Conservation (phyloP, 768 basidiomycete species). For the Leccinum rimulosum region DNA sequence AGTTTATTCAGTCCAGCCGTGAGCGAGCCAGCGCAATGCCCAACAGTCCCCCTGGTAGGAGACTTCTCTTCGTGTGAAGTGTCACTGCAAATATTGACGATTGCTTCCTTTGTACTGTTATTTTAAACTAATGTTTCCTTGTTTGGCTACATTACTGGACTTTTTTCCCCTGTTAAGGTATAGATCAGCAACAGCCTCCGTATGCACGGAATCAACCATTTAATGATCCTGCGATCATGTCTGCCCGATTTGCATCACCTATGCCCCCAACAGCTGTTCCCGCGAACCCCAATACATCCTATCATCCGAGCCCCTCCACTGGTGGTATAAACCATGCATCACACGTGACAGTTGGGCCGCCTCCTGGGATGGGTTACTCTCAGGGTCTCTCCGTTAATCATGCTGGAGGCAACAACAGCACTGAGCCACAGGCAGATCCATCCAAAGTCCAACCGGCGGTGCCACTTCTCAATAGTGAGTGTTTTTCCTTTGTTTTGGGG, state of each 20-base stretch:
- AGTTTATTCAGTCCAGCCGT: slow-evolving; percentile 70
- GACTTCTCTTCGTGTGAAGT: slow-evolving; percentile 40
- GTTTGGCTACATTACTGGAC: slow-evolving; percentile 11
- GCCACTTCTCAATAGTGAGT: slow-evolving; percentile 60
- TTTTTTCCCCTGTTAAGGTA: slow-evolving; percentile 19
- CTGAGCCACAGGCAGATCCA: slow-evolving; percentile 26
- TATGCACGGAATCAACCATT: slow-evolving; percentile 48
- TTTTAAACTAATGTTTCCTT: slow-evolving; percentile 19
- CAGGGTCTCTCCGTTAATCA: slow-evolving; percentile 32
- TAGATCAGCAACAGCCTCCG: slow-evolving; percentile 38
- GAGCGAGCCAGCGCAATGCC: slow-evolving; percentile 45
- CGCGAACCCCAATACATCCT: slow-evolving; percentile 10
- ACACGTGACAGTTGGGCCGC: slow-evolving; percentile 51
- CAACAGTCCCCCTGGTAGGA: slow-evolving; percentile 46
- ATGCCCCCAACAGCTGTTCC: slow-evolving; percentile 24
- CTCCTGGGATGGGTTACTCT: slow-evolving; percentile 60
- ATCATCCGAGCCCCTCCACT: slow-evolving; percentile 14
- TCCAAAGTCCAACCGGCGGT: slow-evolving; percentile 18
- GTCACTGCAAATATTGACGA: slow-evolving; percentile 32
- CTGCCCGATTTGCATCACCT: slow-evolving; percentile 57
- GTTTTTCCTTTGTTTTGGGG: slow-evolving; percentile 56
- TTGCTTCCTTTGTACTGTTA: slow-evolving; percentile 28
- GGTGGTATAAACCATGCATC: slow-evolving; percentile 14
- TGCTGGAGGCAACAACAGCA: slow-evolving; percentile 12
- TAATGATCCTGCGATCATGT: slow-evolving; percentile 79